These are phyloP conservation scores for Euphorbia peplus DNA, from an alignment of 345 rosid genomes.

Conservation along the genomic window DNA sequence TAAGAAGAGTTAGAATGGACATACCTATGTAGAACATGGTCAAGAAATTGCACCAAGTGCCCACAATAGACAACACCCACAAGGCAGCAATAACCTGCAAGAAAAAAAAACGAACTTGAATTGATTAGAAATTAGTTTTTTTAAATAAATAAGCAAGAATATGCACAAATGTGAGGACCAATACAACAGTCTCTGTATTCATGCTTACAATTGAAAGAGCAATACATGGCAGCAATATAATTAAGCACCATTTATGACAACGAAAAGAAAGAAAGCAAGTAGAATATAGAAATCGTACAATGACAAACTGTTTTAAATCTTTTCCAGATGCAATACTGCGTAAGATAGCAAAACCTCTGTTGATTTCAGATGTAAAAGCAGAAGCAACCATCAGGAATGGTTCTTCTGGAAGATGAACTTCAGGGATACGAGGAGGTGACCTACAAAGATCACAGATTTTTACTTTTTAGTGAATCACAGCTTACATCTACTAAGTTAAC, in stretches of 20 bases:
- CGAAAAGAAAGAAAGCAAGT: no score
- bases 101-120: neutral
- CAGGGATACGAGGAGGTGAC: slow-evolving; percentile 62
- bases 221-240: no score
- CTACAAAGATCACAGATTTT: slow-evolving; percentile 27
- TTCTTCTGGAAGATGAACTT: slow-evolving; percentile 67
- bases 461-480: neutral
- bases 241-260: neutral
- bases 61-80: slow-evolving; percentile 70
- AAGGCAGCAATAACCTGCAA: slow-evolving; percentile 60
- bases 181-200: neutral
- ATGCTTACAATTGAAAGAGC: no score
- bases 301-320: slow-evolving; percentile 61
- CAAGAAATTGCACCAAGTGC: slow-evolving; percentile 75
- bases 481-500: neutral
- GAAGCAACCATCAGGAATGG: slow-evolving; percentile 57
- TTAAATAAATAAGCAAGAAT: neutral
- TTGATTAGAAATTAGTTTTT: neutral
- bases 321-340: slow-evolving; percentile 61
- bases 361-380: slow-evolving; percentile 50
- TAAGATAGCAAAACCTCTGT: slow-evolving; percentile 49
- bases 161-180: neutral
- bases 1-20: neutral
- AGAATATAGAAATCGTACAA: slow-evolving; percentile 46
- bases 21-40: slow-evolving; percentile 79